These are phyloP conservation scores for Penicillium silybi DNA, from an alignment of 495 filamentous ascomycete species.

Conservation along the genomic window DNA sequence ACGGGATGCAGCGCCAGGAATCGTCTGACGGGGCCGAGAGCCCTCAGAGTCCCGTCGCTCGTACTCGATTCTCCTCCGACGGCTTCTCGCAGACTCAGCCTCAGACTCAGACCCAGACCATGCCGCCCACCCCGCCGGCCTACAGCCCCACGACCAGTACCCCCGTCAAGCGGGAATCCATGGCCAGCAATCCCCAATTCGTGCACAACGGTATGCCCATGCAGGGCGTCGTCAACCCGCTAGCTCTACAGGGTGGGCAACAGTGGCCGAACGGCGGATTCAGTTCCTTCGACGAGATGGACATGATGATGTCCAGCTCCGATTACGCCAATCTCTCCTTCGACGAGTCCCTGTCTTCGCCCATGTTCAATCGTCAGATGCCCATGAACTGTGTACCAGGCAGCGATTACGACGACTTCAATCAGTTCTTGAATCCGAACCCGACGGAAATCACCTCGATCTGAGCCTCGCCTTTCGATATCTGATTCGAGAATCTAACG, in stretches of 20 bases:
- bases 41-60: constrained; percentile 40
- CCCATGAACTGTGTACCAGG: constrained; percentile 40
- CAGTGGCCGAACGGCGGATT: constrained; percentile 32
- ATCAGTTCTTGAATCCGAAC: constrained; percentile 43
- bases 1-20: constrained; percentile 49
- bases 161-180: constrained; percentile 32
- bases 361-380: constrained; percentile 37
- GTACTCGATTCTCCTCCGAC: constrained; percentile 35
- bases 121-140: constrained; percentile 37
- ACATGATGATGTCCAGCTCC: constrained; percentile 33
- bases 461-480: constrained; percentile 11
- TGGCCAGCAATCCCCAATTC: constrained; percentile 17
- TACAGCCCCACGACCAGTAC: constrained; percentile 32
- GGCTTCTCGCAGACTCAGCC: constrained; percentile 28
- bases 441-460: constrained; percentile 42
- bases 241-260: constrained; percentile 32
- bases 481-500: constrained; percentile 15
- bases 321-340: constrained; percentile 35
- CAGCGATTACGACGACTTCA: constrained; percentile 42
- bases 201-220: constrained; percentile 23
- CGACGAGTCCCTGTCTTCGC: constrained; percentile 36
- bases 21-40: constrained; percentile 52
- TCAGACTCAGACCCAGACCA: constrained; percentile 19
- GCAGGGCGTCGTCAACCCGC: constrained; percentile 40
- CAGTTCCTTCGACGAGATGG: constrained; percentile 39